These are phyloP conservation scores for Noccaea bulbosa DNA, from an alignment of 345 rosid species.

Conservation along the genomic window DNA sequence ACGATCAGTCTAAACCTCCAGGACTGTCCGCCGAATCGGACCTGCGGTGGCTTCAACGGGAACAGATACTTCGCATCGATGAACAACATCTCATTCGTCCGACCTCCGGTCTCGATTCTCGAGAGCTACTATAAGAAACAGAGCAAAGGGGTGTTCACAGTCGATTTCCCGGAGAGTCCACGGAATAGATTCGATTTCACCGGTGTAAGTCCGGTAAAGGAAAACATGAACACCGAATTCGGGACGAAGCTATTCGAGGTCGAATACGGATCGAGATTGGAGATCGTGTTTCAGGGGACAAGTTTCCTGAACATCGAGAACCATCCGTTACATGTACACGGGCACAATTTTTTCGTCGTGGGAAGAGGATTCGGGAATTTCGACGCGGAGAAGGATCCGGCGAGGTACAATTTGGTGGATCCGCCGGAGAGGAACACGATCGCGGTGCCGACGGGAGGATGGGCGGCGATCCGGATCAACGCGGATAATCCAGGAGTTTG, in stretches of 20 bases:
- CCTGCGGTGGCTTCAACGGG: constrained; percentile 51
- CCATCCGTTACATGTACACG: constrained; percentile 84
- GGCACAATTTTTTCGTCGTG: constrained; percentile 67
- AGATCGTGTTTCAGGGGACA: constrained; percentile 70
- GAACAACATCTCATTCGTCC: constrained; percentile 64
- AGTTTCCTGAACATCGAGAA: constrained; percentile 53
- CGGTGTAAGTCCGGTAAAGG: constrained; percentile 46
- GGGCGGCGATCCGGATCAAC: constrained; percentile 66
- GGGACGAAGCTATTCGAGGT: constrained; percentile 53
- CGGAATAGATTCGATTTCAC: constrained; percentile 52
- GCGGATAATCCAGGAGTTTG: constrained; percentile 84
- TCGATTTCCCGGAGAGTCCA: constrained; percentile 58
- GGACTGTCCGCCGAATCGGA: constrained; percentile 50
- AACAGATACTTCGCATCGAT: constrained; percentile 56
- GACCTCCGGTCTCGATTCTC: constrained; percentile 52
- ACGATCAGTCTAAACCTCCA: constrained; percentile 61
- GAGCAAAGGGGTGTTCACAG: constrained; percentile 34
- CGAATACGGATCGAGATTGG: constrained; percentile 53
- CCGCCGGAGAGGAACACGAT: constrained; percentile 70
- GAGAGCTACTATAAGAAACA: constrained; percentile 53
- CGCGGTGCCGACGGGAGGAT: constrained; percentile 71
- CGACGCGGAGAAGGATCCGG: constrained; percentile 50
- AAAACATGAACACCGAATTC: constrained; percentile 49
- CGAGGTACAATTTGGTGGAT: constrained; percentile 59
- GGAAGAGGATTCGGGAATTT: constrained; percentile 74